phyloP scores from a whole-genome alignment of 1,284 basidiomycete species.

The Pseudozyma tsukubaensis region DNA sequence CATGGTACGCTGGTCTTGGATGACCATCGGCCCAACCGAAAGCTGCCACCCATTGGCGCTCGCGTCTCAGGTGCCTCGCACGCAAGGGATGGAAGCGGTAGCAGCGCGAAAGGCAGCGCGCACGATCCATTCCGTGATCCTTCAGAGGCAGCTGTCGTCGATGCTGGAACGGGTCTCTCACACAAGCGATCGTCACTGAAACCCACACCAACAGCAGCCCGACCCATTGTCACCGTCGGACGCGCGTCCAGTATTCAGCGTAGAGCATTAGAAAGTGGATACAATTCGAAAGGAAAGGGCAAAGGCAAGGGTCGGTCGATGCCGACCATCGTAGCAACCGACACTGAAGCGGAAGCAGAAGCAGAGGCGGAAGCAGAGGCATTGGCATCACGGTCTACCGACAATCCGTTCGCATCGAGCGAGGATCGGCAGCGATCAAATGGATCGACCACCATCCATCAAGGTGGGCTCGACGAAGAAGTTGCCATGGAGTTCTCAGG shows the following conservation, averaged over 20 bases:
- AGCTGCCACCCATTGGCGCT: slow-evolving; percentile 39
- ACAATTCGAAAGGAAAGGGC: slow-evolving; percentile 30
- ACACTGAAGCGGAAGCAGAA: slow-evolving; percentile 47
- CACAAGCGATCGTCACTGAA: slow-evolving; percentile 25
- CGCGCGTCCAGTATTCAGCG: slow-evolving; percentile 53
- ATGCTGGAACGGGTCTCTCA: background rate
- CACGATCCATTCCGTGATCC: slow-evolving; percentile 43
- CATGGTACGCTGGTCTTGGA: slow-evolving; percentile 26
- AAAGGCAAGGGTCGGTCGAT: slow-evolving; percentile 44
- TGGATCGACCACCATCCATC: slow-evolving; percentile 40
- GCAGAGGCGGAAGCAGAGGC: slow-evolving; percentile 5
- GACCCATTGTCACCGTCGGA: slow-evolving; percentile 56
- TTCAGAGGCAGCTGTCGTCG: slow-evolving; percentile 12
- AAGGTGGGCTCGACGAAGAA: slow-evolving; percentile 44
- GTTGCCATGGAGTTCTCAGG: slow-evolving; percentile 41
- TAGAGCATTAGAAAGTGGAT: slow-evolving; percentile 27
- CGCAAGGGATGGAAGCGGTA: slow-evolving; percentile 9
- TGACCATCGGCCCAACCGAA: slow-evolving; percentile 35
- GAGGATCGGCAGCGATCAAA: slow-evolving; percentile 15
- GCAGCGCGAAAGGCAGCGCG: slow-evolving; percentile 10
- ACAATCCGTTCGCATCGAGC: slow-evolving; percentile 33
- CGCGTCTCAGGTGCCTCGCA: slow-evolving; percentile 26
- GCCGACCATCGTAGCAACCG: slow-evolving; percentile 54
- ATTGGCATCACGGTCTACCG: background rate
- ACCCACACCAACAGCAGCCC: slow-evolving; percentile 39